phyloP scores from a whole-genome alignment of 176 grass and related monocot genomes.

The Raddia distichophylla region DNA sequence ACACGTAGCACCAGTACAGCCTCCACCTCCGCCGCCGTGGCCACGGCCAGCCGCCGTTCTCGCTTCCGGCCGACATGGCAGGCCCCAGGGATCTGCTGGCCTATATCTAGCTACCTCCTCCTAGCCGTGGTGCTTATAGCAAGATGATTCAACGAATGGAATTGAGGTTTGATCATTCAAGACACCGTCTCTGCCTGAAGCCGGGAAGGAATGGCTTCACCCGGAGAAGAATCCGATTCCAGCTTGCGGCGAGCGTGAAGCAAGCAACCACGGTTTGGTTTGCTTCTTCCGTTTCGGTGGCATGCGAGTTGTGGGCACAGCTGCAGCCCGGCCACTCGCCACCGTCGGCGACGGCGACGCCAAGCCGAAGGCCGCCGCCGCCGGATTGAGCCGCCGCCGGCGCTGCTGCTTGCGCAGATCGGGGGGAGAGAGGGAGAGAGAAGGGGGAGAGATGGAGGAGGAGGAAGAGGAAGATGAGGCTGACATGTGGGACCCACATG shows the following conservation, averaged over 20 bases:
- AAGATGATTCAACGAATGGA: slow-evolving; percentile 4
- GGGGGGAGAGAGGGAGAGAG: no score
- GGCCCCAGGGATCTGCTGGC: not conserved
- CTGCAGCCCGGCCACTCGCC: not conserved
- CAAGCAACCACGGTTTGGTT: no score
- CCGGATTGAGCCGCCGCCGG: no score
- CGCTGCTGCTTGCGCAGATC: no score
- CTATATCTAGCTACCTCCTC: no score
- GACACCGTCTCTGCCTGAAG: slow-evolving; percentile 32
- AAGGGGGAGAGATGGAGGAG: no score
- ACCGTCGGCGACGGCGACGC: not conserved
- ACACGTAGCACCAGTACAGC: slow-evolving; percentile 90
- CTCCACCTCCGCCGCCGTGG: slow-evolving; percentile 55
- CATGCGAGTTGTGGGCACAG: no score
- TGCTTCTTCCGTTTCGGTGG: no score
- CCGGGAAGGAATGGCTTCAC: slow-evolving; percentile 74
- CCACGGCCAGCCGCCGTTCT: not conserved
- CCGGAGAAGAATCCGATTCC: slow-evolving; percentile 57
- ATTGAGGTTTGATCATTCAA: not conserved
- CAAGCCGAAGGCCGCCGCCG: no score
- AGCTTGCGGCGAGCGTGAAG: not conserved
- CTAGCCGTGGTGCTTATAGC: slow-evolving; percentile 14
- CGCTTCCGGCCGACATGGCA: slow-evolving; percentile 33
- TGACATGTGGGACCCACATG: no score
- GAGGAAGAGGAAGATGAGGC: no score